Base-by-base conservation (phyloP, 768 basidiomycete species). In the Lactifluus pinguis region DNA sequence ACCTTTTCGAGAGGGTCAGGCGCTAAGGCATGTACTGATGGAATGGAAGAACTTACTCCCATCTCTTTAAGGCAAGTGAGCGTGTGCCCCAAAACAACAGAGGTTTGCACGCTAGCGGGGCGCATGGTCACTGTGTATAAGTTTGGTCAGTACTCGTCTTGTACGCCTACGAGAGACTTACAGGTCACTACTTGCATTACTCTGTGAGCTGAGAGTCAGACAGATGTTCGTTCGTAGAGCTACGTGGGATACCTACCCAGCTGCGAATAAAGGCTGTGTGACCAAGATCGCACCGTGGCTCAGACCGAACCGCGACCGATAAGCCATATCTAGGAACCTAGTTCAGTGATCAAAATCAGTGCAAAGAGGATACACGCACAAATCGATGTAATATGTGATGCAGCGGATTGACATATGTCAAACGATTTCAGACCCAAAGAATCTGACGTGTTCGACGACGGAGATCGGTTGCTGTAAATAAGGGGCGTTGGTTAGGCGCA, bases 111-210 rank as follows among this genome's bases (percentile, higher is more conserved):
- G 67, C 85, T 84, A 44, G 81, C 79, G 19, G 89, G 85, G n/a
- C 82, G 80, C 58, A 88, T 74, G 7, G 82, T 84, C 69, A 91
- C 89, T 91, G 65, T 6, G 53, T 58, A 41, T 15, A 50, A 51
- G 48, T 2, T 25, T 25, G 60, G 49, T 34, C 14, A 52, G 44
- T 11, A 13, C 15, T 25, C 55, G 36, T 45, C 59, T 42, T 56
- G 32, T 58, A 67, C 55, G 54, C 34, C 38, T 36, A 54, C 50
- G 6, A 7, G 50, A 61, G 36, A 72, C 84, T 63, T 71, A 88
- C 89, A 68, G 17, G 86, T 87, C 65, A 87, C 74, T 47, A 89
- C 80, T 67, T 91, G 87, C 87, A 89, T 88, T 66, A 90, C 86
- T 32, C 89, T 89, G 68, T 21, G 58, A 47, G 32, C 49, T n/a